These are phyloP conservation scores for Termitomyces sp. DNA, from an alignment of 768 basidiomycete species.

Conservation along the genomic window DNA sequence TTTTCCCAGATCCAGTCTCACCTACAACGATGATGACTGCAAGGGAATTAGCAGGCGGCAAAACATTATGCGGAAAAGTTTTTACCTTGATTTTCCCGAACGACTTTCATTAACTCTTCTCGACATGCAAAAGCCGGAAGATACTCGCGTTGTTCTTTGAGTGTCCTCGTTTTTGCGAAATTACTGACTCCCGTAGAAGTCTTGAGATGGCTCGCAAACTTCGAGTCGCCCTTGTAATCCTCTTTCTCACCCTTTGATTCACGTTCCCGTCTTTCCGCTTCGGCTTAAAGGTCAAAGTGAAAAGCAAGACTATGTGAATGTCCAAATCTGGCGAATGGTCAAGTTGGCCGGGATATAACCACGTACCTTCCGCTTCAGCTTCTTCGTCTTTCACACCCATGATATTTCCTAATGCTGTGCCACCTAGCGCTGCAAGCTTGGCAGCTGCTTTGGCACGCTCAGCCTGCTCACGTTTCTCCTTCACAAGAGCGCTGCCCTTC, in stretches of 20 bases:
- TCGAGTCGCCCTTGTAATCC: slow-evolving; percentile 88
- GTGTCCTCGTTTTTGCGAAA: slow-evolving; percentile 74
- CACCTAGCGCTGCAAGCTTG: slow-evolving; percentile 87
- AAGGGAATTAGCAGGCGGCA: slow-evolving; percentile 2
- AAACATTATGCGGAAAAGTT: not conserved
- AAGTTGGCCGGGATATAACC: slow-evolving; percentile 11
- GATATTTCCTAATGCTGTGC: slow-evolving; percentile 93
- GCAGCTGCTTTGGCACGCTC: slow-evolving; percentile 96
- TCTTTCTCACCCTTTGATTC: slow-evolving; percentile 54
- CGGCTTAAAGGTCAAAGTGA: slow-evolving; percentile 39
- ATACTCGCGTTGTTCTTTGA: slow-evolving; percentile 96
- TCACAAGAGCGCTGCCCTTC: slow-evolving; percentile 92
- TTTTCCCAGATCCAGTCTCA: slow-evolving; percentile 99
- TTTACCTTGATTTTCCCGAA: slow-evolving; percentile 93
- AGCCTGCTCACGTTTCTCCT: slow-evolving; percentile 94
- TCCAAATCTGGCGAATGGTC: slow-evolving; percentile 47
- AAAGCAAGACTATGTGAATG: slow-evolving; percentile 68
- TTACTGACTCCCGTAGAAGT: slow-evolving; percentile 67
- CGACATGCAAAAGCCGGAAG: slow-evolving; percentile 96
- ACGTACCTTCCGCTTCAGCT: slow-evolving; percentile 85
- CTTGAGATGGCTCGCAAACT: slow-evolving; percentile 95
- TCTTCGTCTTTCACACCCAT: slow-evolving; percentile 97
- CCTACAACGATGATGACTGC: slow-evolving; percentile 91
- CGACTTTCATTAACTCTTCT: slow-evolving; percentile 81
- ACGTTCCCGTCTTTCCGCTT: slow-evolving; percentile 42